Evolutionary conservation across 2,329 filamentous ascomycete genomes (phyloP).

Genomic region (Catunica adiposa): DNA sequence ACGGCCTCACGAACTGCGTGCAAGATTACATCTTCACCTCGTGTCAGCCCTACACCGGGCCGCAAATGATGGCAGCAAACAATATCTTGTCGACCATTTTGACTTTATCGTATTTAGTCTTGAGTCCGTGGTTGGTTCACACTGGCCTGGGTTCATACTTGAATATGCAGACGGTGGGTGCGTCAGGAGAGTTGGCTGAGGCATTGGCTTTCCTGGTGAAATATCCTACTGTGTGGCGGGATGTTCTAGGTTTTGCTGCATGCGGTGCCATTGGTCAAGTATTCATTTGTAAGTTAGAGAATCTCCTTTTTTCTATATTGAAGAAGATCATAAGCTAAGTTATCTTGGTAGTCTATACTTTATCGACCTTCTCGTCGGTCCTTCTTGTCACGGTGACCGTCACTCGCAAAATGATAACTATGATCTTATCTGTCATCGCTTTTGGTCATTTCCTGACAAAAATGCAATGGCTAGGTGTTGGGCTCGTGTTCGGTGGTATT

Average conservation of each 20-base stretch:
- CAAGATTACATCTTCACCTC: constrained; percentile 84
- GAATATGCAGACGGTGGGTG: constrained; percentile 46
- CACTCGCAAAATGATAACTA: constrained; percentile 97
- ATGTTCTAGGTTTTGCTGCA: constrained; percentile 75
- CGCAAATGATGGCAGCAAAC: constrained; percentile 99
- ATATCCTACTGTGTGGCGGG: constrained; percentile 68
- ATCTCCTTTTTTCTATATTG: too few species aligned
- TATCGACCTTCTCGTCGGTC: constrained; percentile 80
- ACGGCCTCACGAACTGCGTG: constrained; percentile 88
- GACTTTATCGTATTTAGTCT: constrained; percentile 57
- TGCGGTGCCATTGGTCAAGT: constrained; percentile 90
- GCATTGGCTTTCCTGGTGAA: constrained; percentile 65
- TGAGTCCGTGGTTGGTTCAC: constrained; percentile 63
- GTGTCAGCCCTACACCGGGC: constrained; percentile 69
- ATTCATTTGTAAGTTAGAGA: constrained; percentile 60
- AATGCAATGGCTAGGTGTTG: constrained; percentile 93
- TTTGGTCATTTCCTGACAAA: constrained; percentile 73
- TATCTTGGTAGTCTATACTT: constrained; percentile 52
- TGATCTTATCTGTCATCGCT: constrained; percentile 88
- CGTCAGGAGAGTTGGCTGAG: constrained; percentile 59
- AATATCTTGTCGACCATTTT: constrained; percentile 73
- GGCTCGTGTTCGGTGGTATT: constrained; percentile 85
- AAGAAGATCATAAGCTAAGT: too few species aligned
- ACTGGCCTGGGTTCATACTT: constrained; percentile 49
- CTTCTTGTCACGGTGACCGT: constrained; percentile 92